These are phyloP conservation scores for Pythium utonaiense DNA, from an alignment of 352 stramenopile genomes.

Conservation along the genomic window DNA sequence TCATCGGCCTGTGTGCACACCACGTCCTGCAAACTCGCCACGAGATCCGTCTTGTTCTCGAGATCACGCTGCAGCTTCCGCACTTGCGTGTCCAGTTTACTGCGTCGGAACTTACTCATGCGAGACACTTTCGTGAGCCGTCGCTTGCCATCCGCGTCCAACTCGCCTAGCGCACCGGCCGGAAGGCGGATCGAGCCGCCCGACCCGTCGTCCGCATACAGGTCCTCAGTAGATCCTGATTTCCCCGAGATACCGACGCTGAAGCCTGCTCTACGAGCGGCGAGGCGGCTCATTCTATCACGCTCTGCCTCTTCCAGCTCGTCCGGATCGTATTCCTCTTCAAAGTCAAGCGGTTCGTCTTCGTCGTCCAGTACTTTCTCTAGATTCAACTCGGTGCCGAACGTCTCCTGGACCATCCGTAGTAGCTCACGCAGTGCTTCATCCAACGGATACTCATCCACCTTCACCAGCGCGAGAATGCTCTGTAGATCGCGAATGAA, in stretches of 20 bases:
- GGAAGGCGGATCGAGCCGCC: neutral
- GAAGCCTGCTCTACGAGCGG: conserved; percentile 14
- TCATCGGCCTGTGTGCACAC: conserved; percentile 56
- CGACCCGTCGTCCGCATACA: neutral
- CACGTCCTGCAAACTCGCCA: conserved; percentile 45
- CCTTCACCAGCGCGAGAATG: conserved; percentile 68
- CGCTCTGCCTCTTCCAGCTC: conserved; percentile 36
- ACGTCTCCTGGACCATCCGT: conserved; percentile 53
- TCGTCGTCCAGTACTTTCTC: conserved; percentile 53
- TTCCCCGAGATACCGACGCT: conserved; percentile 8
- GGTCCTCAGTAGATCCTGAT: conserved; percentile 5
- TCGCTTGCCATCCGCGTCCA: conserved; percentile 4
- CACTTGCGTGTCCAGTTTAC: conserved; percentile 58
- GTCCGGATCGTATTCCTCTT: conserved; percentile 56
- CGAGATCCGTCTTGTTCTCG: conserved; percentile 38
- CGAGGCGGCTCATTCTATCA: conserved; percentile 19
- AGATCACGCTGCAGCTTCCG: conserved; percentile 56
- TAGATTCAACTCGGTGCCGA: conserved; percentile 48
- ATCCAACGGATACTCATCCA: conserved; percentile 74
- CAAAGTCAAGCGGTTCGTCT: conserved; percentile 55
- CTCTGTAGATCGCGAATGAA: conserved; percentile 64
- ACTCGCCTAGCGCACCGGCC: neutral
- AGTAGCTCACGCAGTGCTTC: conserved; percentile 73
- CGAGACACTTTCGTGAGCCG: conserved; percentile 33
- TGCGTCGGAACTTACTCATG: conserved; percentile 68